Conservation (phyloP, 768 basidiomycete genomes). For the Xerocomus spinulosus region DNA sequence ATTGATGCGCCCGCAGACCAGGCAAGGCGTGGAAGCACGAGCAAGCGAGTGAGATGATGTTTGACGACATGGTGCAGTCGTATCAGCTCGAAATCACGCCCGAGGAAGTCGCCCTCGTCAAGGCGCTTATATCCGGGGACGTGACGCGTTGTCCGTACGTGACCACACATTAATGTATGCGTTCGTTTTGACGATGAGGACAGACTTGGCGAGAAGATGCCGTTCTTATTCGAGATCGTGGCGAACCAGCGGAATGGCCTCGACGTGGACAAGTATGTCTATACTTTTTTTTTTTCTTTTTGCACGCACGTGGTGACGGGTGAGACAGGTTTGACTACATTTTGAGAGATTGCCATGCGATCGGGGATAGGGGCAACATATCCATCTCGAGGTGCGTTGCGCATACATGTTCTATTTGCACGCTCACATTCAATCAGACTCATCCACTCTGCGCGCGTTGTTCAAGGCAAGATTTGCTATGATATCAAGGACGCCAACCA, state of each 20-base stretch:
- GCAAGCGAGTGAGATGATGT: constrained; percentile 78
- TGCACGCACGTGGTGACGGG: constrained; percentile 2
- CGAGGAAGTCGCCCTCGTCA: constrained; percentile 58
- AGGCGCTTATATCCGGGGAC: constrained; percentile 75
- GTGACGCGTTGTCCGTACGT: constrained; percentile 47
- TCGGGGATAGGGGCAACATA: constrained; percentile 59
- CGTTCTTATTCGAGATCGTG: constrained; percentile 80
- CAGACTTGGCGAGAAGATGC: constrained; percentile 47
- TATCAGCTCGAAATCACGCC: constrained; percentile 47
- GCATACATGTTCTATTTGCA: not conserved
- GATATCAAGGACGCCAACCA: constrained; percentile 77
- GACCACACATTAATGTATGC: too few relatives aligned
- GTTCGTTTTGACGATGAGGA: not conserved
- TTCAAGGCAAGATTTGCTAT: constrained; percentile 73
- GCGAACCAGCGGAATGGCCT: constrained; percentile 78
- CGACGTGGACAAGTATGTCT: constrained; percentile 74
- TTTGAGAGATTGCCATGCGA: constrained; percentile 64
- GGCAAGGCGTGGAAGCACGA: constrained; percentile 65
- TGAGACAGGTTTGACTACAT: constrained; percentile 73
- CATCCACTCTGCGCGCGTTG: constrained; percentile 69
- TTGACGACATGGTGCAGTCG: constrained; percentile 58
- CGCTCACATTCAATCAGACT: constrained; percentile 41
- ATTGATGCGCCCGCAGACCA: constrained; percentile 32
- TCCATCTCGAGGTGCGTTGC: constrained; percentile 39
- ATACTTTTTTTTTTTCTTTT: not conserved